Conservation (phyloP, 257 asterid species). For the Solanum clarkiae region DNA sequence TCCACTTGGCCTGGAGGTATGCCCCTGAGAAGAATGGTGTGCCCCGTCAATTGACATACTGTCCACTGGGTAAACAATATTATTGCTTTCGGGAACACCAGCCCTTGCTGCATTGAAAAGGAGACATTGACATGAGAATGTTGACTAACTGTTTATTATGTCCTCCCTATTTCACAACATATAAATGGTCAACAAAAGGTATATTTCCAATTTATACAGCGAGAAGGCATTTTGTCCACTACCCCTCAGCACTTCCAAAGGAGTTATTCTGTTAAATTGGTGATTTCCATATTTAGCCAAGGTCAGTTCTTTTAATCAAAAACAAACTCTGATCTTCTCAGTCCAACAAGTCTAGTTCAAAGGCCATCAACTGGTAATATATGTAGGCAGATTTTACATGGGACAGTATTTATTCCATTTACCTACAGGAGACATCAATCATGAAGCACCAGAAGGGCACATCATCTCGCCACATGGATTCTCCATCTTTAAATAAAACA, state of each 20-base stretch:
- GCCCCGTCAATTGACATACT: conserved; percentile 30
- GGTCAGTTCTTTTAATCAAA: not conserved
- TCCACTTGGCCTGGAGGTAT: conserved; percentile 36
- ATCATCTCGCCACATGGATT: not conserved
- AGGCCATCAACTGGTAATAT: not conserved
- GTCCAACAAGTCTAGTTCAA: not conserved
- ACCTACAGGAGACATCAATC: not conserved
- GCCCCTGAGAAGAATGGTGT: conserved; percentile 42
- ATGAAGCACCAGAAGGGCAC: not conserved
- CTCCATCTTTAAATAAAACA: not conserved
- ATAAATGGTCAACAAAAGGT: not conserved
- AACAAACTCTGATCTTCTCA: not conserved
- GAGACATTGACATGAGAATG: not conserved
- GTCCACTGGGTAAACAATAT: conserved; percentile 31
- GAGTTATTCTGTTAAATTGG: not conserved
- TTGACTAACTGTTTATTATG: not conserved
- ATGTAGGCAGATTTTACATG: not conserved
- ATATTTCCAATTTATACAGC: not conserved
- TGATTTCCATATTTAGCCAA: not conserved
- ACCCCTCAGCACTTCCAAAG: not conserved
- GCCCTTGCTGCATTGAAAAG: conserved; percentile 16
- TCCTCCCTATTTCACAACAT: not conserved
- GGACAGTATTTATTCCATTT: not conserved
- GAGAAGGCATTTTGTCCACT: not conserved
- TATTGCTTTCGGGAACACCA: conserved; percentile 33